Evolutionary conservation across 306 rosid genomes (phyloP).

Genomic region (Quillaja saponaria): DNA sequence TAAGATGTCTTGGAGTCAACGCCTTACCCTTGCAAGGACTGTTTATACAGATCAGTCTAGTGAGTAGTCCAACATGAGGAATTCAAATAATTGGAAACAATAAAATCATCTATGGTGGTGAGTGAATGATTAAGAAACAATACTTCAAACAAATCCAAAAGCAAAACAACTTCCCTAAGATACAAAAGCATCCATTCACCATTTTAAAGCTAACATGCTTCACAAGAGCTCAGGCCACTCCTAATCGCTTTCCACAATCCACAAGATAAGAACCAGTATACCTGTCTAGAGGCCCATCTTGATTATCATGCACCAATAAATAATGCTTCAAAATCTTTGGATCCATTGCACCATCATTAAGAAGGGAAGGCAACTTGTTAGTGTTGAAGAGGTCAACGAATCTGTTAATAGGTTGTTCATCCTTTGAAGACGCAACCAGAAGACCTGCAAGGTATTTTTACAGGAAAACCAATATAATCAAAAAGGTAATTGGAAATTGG

Average conservation of each 20-base stretch:
- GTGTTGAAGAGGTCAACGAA: conserved; percentile 74
- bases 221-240: too few species aligned
- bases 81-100: too few species aligned
- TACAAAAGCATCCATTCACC: too few species aligned
- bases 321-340: conserved; percentile 89
- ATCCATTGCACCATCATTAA: conserved; percentile 88
- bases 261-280: conserved; percentile 36
- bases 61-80: too few species aligned
- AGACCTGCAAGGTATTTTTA: conserved; percentile 65
- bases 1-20: too few species aligned
- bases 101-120: too few species aligned
- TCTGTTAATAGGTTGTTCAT: conserved; percentile 80
- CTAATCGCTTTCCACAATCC: conserved; percentile 24
- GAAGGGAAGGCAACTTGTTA: conserved; percentile 81
- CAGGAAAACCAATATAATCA: conserved; percentile 21
- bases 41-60: too few species aligned
- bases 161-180: too few species aligned
- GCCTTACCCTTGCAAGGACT: too few species aligned
- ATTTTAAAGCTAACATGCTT: too few species aligned
- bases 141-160: too few species aligned
- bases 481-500: not conserved
- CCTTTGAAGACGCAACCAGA: conserved; percentile 89
- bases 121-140: too few species aligned
- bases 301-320: conserved; percentile 89
- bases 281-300: conserved; percentile 78